Conservation (phyloP, 2,329 filamentous ascomycete species). For the Esteya vermicola region DNA sequence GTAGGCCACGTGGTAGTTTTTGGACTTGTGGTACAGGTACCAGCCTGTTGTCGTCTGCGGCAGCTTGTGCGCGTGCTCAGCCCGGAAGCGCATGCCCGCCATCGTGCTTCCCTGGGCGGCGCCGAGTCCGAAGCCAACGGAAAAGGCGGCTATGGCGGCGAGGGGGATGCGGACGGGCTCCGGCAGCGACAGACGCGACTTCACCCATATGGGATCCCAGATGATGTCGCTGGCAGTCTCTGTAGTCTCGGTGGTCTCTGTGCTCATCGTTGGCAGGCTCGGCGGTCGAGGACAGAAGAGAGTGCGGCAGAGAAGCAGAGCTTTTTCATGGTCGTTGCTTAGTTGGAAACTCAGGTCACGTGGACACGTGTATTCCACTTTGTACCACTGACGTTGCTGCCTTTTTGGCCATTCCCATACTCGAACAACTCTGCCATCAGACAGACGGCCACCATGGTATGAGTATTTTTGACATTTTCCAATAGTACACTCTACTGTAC, state of each 20-base stretch:
- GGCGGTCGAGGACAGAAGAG: too few species aligned
- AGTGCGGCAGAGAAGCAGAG: too few species aligned
- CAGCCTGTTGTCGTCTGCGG: conserved; percentile 72
- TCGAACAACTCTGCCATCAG: not conserved
- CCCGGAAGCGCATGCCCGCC: conserved; percentile 72
- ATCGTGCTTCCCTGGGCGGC: conserved; percentile 57
- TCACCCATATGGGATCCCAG: conserved; percentile 17
- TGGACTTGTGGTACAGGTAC: conserved; percentile 98
- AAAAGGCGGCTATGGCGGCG: conserved; percentile 47
- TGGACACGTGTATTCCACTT: not conserved
- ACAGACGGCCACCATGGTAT: conserved; percentile 10
- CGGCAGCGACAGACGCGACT: conserved; percentile 45
- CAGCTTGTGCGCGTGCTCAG: conserved; percentile 90
- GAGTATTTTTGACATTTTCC: not conserved
- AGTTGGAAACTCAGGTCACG: too few species aligned
- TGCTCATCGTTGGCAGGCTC: not conserved
- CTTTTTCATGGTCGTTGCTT: too few species aligned
- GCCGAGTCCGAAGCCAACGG: conserved; percentile 58
- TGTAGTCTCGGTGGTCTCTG: not conserved
- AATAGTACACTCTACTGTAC: too few species aligned
- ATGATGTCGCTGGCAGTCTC: not conserved
- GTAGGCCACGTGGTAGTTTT: conserved; percentile 77
- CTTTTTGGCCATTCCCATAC: too few species aligned
- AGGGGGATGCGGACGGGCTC: conserved; percentile 51
- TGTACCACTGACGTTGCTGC: not conserved